Conservation (phyloP, 1,284 basidiomycete genomes). For the Cutaneotrichosporon sp. region DNA sequence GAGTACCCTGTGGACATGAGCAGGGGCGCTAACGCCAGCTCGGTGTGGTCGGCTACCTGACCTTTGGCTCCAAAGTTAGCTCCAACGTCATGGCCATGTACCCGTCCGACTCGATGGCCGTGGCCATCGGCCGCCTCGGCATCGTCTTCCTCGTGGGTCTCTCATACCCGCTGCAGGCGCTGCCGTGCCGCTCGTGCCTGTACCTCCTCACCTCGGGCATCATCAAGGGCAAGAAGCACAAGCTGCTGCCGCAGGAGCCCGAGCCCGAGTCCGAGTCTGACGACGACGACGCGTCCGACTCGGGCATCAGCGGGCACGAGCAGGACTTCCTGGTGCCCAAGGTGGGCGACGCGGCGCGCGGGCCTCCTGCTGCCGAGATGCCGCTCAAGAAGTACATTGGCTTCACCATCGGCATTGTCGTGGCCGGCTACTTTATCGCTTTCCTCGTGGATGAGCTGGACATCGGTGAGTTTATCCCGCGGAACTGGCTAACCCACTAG, state of each 20-base stretch:
- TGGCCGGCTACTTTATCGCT: constrained; percentile 66
- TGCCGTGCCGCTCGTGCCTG: constrained; percentile 89
- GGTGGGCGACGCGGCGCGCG: constrained; percentile 56
- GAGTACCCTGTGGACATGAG: constrained; percentile 15
- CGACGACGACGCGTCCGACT: constrained; percentile 20
- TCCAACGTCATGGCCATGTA: constrained; percentile 88
- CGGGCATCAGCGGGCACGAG: constrained; percentile 28
- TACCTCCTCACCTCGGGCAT: constrained; percentile 68
- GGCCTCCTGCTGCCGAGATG: constrained; percentile 66
- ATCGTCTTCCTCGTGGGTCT: constrained; percentile 88
- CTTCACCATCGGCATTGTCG: constrained; percentile 72
- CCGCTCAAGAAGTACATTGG: constrained; percentile 68
- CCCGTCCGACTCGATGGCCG: constrained; percentile 73
- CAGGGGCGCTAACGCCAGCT: constrained; percentile 11
- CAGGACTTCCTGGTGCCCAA: constrained; percentile 49
- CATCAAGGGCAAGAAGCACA: constrained; percentile 34
- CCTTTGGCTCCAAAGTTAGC: constrained; percentile 88
- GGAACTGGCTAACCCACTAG: constrained; percentile 55
- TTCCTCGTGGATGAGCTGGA: constrained; percentile 81
- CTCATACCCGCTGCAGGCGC: constrained; percentile 89
- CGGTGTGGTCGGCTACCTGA: constrained; percentile 72
- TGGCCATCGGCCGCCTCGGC: constrained; percentile 89
- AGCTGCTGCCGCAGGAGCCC: constrained; percentile 21
- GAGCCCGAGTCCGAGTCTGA: constrained; percentile 28
- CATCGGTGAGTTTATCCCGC: constrained; percentile 63